phyloP scores from a whole-genome alignment of 1,284 basidiomycete species.

The Naganishia sp. region DNA sequence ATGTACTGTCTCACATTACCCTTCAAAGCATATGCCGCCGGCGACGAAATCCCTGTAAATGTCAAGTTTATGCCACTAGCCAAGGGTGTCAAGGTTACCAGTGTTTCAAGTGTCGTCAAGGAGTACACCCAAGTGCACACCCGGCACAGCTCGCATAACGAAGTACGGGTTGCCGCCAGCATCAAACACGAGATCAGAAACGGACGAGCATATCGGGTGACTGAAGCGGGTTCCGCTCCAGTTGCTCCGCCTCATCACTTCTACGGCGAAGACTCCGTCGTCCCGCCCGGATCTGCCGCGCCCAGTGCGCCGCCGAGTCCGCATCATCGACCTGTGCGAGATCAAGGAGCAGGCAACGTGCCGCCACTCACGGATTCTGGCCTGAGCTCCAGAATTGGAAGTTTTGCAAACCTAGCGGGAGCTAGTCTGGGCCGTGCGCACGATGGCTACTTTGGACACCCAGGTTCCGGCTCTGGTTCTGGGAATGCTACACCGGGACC shows the following conservation, averaged over 20 bases:
- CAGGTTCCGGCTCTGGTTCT: constrained; percentile 5
- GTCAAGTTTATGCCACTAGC: constrained; percentile 82
- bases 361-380: constrained; percentile 29
- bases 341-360: constrained; percentile 5
- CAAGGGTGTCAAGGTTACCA: constrained; percentile 76
- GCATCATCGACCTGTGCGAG: constrained; percentile 28
- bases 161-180: constrained; percentile 64
- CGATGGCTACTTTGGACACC: constrained; percentile 28
- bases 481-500: constrained; percentile 23
- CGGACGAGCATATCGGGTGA: constrained; percentile 57
- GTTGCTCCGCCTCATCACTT: constrained; percentile 32
- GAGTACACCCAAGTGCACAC: constrained; percentile 70
- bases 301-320: constrained; percentile 31
- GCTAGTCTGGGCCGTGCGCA: constrained; percentile 31
- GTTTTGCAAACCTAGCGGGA: constrained; percentile 23
- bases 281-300: constrained; percentile 21
- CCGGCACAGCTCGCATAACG: constrained; percentile 63
- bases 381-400: constrained; percentile 20
- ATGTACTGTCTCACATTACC: constrained; percentile 74
- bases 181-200: constrained; percentile 70
- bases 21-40: constrained; percentile 76
- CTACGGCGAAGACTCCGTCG: constrained; percentile 21
- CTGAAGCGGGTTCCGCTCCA: constrained; percentile 27
- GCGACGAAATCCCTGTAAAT: constrained; percentile 75
- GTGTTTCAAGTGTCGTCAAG: constrained; percentile 68